A percentile compares a stretch with the other conserved stretches of the same genome.
Evolutionary conservation across 1,284 basidiomycete genomes (phyloP).

Genomic region (Ganoderma lingzhi): DNA sequence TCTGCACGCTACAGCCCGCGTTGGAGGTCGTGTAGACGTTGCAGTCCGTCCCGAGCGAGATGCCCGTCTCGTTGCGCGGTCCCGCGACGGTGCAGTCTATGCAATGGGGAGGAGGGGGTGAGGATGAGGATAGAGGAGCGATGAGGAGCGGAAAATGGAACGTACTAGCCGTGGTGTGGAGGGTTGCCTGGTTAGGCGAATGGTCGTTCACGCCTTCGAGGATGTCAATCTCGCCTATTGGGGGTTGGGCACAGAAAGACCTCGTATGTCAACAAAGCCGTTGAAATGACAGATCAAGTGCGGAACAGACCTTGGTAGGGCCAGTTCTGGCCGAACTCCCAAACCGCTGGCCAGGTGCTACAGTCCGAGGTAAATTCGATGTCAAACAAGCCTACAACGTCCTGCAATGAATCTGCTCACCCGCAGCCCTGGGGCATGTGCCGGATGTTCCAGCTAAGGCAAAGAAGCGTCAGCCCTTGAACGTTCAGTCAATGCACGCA

Average conservation of each 20-base stretch:
- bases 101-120: background rate
- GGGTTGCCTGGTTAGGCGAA: constrained; percentile 60
- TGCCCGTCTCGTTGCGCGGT: constrained; percentile 29
- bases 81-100: background rate
- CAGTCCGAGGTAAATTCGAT: background rate
- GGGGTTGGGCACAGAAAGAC: background rate
- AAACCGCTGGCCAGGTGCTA: constrained; percentile 49
- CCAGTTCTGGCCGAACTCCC: constrained; percentile 47
- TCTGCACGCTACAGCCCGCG: constrained; percentile 64
- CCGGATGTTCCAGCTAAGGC: constrained; percentile 56
- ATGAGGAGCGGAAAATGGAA: background rate
- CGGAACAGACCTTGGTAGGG: constrained; percentile 38
- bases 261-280: background rate
- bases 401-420: constrained; percentile 48
- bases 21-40: constrained; percentile 60
- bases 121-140: background rate
- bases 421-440: constrained; percentile 73
- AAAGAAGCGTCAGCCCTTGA: background rate
- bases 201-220: constrained; percentile 72
- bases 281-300: background rate
- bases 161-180: constrained; percentile 65
- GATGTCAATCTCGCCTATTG: constrained; percentile 71
- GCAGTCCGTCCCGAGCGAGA: constrained; percentile 51
- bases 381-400: background rate
- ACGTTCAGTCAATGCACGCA: background rate